Evolutionary conservation across 2,329 filamentous ascomycete species (phyloP), one percentile per base, ranked within the genome.

Genomic region (Colletotrichum eremochloae): DNA sequence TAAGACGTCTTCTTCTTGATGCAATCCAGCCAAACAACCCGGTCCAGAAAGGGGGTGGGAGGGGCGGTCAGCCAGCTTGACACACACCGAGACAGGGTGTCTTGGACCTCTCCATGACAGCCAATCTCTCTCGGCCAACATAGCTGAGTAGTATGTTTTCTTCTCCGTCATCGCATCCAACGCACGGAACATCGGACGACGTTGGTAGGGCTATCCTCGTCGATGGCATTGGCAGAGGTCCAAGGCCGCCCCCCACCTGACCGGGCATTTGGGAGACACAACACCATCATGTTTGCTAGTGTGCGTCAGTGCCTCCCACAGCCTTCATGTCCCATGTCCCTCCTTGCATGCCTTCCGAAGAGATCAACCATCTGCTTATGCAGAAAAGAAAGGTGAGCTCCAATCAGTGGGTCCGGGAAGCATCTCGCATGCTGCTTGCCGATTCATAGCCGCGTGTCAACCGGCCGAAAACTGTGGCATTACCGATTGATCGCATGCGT

Each of bases 191-290:
- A 50, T 48, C 15, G 40, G 33, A 55, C 40, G 48, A 11, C 42
- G 60, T 69, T 65, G 66, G 66, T 72, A 64, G 70, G 70, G 66
- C 66, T 70, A 72, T 69, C 70, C 70, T 72, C 70, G 66, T 69
- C 60, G 20, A 50, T 65, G 56, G 55, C 60, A 61, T 55, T 55
- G 55, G 60, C 66, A 44, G 60, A 64, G 66, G 61, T 55, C 9
- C 55, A 69, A 14, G 48, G 11, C n/a, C 33, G 4, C 44, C 48
- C 69, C 70, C 66, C 66, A 42, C 66, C 53, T 72, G 70, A 72
- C 70, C 70, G 66, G 40, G 55, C 46, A 69, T 55, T 56, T 72
- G 70, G 70, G 70, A 72, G 70, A 69, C 60, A 72, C 66, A 69
- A 46, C 66, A 72, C 70, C 70, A 64, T 72, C 60, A 65, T 52